Conservation (phyloP, 106 monocot species). For the Allium cepa region DNA sequence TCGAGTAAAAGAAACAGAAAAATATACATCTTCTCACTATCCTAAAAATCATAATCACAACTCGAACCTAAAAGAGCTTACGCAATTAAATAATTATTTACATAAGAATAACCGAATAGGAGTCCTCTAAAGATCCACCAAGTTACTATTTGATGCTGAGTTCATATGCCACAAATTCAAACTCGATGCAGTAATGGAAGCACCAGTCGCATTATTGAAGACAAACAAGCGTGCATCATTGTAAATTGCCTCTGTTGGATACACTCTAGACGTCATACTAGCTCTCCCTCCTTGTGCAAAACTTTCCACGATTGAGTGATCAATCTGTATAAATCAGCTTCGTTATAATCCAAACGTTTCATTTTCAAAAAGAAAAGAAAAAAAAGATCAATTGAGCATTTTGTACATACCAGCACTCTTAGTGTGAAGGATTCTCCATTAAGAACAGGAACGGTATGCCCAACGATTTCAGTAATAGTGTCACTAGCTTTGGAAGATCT, state of each 20-base stretch:
- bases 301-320: constrained; percentile 80
- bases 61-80: background rate
- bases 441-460: constrained; percentile 60
- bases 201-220: constrained; percentile 75
- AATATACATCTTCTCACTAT: no score
- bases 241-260: constrained; percentile 60
- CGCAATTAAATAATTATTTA: background rate
- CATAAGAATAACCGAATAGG: background rate
- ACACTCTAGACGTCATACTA: constrained; percentile 61
- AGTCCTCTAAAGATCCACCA: background rate
- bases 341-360: background rate
- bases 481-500: constrained; percentile 35
- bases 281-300: constrained; percentile 69
- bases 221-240: constrained; percentile 39
- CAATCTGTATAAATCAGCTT: constrained; percentile 27
- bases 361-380: background rate
- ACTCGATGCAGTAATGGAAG: constrained; percentile 25
- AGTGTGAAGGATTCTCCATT: constrained; percentile 55
- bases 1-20: no score
- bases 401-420: constrained; percentile 28
- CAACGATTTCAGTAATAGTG: constrained; percentile 49
- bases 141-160: constrained; percentile 26
- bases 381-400: no score
- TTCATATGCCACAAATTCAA: constrained; percentile 57
- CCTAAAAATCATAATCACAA: no score